Evolutionary conservation across 2,329 filamentous ascomycete species (phyloP).

Genomic region (Aspergillus sp.): DNA sequence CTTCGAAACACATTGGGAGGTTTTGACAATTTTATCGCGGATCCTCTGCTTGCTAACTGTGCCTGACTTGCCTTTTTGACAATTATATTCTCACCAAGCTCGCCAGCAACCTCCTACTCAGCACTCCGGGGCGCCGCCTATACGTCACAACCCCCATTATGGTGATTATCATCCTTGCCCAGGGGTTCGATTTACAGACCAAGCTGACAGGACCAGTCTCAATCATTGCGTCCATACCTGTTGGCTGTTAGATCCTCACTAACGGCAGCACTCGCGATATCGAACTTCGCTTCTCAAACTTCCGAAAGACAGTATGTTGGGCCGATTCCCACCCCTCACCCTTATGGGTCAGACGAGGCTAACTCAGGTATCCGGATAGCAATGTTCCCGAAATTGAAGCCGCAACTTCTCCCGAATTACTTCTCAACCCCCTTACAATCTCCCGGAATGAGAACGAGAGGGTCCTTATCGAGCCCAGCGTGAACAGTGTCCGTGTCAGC

Average conservation of each 20-base stretch:
- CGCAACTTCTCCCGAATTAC: constrained; percentile 85
- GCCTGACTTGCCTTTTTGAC: background rate
- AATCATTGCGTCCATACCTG: constrained; percentile 94
- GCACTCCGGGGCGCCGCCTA: constrained; percentile 4
- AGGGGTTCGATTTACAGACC: background rate
- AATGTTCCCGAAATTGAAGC: constrained; percentile 98
- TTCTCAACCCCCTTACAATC: constrained; percentile 86
- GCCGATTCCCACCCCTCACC: background rate
- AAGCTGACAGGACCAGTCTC: constrained; percentile 62
- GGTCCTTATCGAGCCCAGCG: constrained; percentile 91
- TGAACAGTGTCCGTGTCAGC: constrained; percentile 96
- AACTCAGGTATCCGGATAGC: constrained; percentile 18
- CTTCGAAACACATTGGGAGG: background rate
- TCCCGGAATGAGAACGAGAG: constrained; percentile 96
- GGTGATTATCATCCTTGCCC: constrained; percentile 24
- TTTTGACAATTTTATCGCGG: constrained; percentile 7
- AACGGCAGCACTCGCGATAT: constrained; percentile 87
- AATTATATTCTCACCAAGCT: constrained; percentile 7
- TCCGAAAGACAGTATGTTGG: constrained; percentile 71
- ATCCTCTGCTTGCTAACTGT: background rate
- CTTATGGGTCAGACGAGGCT: background rate
- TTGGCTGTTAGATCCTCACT: constrained; percentile 94
- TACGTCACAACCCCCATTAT: constrained; percentile 27
- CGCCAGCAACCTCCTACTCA: background rate
- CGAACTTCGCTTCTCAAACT: constrained; percentile 96